Evolutionary conservation across 2,329 filamentous ascomycete species (phyloP), one percentile per base, ranked within the genome.

Genomic region (Microcyclosporella mali): DNA sequence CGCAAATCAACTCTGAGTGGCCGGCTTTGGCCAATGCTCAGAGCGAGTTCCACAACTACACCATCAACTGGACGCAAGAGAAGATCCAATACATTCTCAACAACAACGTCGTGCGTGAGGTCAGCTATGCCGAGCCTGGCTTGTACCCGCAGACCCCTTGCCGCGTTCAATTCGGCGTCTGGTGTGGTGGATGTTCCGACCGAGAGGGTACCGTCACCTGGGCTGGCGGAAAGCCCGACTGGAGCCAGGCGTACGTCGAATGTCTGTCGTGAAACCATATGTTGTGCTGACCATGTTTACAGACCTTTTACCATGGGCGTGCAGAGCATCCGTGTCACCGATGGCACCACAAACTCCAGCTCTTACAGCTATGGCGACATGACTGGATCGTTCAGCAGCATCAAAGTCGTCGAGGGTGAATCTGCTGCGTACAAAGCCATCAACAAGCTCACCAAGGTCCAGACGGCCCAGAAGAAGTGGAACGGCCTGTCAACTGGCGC

Each of bases 101-200:
- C 56, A 78, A 79, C 52, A 67, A 71, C 8, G 70, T 78, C 2
- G 72, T 85, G 35, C 79, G 85, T 45, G 81, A 85, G 29, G 84
- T 89, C 4, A 28, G 41, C 6, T 56, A 54, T 33, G 53, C 39
- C 2, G 43, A 39, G 14, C 38, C 57, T 1, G 57, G 58, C 4
- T 35, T 42, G 17, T 89, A 79, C 60, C 85, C 85, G 0, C 85
- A 90, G 61, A 88, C 85, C 0, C 85, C 85, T 1, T 83, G 82
- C 75, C 78, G 78, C 40, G 63, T 86, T 37, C 78, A 76, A 31
- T 61, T 86, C 14, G 82, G 82, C 41, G 81, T 84, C 53, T 98
- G 92, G 92, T 82, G 88, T 41, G 92, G 88, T 59, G 92, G 92
- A 53, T 92, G 95, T 64, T 69, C 86, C 1, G 83, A 79, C 74